A percentile compares a stretch with the other conserved stretches of the same genome.
Conservation (phyloP, 345 rosid species). For the Arabis hirsuta region DNA sequence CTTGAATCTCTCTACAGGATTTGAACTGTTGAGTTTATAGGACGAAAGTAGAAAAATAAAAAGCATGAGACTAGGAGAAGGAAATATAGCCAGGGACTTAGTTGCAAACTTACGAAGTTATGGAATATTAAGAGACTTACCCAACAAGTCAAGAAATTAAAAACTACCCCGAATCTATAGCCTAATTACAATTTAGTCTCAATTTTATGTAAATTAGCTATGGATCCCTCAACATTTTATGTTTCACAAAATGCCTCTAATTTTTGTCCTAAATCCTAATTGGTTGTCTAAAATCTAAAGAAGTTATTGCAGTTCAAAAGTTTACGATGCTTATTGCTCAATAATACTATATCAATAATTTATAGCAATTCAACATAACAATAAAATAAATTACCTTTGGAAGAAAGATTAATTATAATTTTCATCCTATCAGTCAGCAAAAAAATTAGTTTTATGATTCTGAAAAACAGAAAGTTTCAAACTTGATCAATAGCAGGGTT, state of each 20-base stretch:
- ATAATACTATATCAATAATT: too few relatives aligned
- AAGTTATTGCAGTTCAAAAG: too few relatives aligned
- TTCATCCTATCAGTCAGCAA: too few relatives aligned
- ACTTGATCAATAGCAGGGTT: too few relatives aligned
- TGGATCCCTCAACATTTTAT: background rate
- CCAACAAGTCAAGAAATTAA: constrained; percentile 44
- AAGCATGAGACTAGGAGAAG: constrained; percentile 21
- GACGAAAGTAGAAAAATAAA: background rate
- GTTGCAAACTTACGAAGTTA: constrained; percentile 20
- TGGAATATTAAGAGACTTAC: constrained; percentile 44
- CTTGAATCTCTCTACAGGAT: constrained; percentile 17
- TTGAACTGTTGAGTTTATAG: constrained; percentile 26
- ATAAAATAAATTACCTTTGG: too few relatives aligned
- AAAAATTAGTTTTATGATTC: too few relatives aligned
- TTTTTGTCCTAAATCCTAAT: constrained; percentile 20
- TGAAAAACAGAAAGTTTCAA: too few relatives aligned
- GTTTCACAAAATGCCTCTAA: background rate
- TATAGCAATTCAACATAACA: too few relatives aligned
- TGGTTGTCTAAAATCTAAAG: background rate
- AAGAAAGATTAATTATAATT: too few relatives aligned
- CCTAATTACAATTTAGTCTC: background rate
- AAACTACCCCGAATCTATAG: constrained; percentile 20
- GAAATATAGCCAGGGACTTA: constrained; percentile 21
- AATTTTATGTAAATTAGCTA: background rate
- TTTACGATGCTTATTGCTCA: too few relatives aligned